These are phyloP conservation scores for Brachypodium distachyon DNA, from an alignment of 202 grass and related monocot genomes.

Conservation along the genomic window DNA sequence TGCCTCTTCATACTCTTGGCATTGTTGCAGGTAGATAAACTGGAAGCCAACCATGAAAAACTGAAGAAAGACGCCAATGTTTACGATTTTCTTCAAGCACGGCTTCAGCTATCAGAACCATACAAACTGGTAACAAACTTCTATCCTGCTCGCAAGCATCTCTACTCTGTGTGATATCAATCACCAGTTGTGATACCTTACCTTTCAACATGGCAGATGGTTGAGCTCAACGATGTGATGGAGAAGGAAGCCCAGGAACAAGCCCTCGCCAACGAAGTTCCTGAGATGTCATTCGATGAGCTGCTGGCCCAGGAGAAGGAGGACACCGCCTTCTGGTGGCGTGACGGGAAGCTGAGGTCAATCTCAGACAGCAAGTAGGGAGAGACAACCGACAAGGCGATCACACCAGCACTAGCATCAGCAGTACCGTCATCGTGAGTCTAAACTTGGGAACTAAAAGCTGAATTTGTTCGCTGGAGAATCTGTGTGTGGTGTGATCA, in stretches of 20 bases:
- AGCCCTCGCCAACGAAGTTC: slow-evolving; percentile 7
- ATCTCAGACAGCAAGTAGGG: slow-evolving; percentile 33
- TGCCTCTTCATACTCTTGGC: not conserved
- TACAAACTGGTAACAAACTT: slow-evolving; percentile 54
- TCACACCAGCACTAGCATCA: not conserved
- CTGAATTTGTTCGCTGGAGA: not conserved
- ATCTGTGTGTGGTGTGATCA: not conserved
- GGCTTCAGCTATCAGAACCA: slow-evolving; percentile 51
- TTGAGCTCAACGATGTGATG: slow-evolving; percentile 33
- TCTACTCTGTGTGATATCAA: not conserved
- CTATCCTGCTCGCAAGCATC: not conserved
- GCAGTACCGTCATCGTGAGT: not conserved
- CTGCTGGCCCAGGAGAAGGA: slow-evolving; percentile 87
- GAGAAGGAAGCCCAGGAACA: slow-evolving; percentile 23
- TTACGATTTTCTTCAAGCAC: slow-evolving; percentile 65
- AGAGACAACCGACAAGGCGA: not conserved
- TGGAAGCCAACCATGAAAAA: slow-evolving; percentile 65
- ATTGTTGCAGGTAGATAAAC: slow-evolving; percentile 47
- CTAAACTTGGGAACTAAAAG: not conserved
- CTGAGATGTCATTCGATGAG: slow-evolving; percentile 86
- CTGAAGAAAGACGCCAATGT: slow-evolving; percentile 64
- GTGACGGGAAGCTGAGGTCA: slow-evolving; percentile 50
- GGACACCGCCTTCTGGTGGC: slow-evolving; percentile 83
- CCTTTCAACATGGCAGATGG: slow-evolving; percentile 38
- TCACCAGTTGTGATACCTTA: not conserved